Evolutionary conservation across 495 filamentous ascomycete species (phyloP), one percentile per base, ranked within the genome.

Genomic region (Cercophora samala): DNA sequence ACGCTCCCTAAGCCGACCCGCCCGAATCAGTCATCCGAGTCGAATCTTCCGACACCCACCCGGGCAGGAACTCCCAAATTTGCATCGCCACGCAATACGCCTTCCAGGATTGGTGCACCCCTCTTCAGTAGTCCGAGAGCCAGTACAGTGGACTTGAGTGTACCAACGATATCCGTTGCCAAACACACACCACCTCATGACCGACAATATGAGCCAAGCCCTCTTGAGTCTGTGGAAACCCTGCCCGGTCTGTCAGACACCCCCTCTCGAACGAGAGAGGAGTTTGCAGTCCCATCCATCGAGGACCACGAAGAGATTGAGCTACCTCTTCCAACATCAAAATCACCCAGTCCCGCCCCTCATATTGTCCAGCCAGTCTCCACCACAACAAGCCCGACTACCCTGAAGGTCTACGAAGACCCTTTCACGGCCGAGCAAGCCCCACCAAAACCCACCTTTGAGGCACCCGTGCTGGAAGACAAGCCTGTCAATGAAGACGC

Each of bases 331-430:
- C n/a, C 65, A 70, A 32, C 23, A 1, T 64, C 59, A 54, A 58
- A 32, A 69, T 60, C 60, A 67, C 18, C 64, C 53, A 56, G 63
- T 19, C 46, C 52, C 24, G 68, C 66, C 21, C 42, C 32, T 11
- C 60, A 13, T 9, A 25, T 64, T 29, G 63, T 67, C 4, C 73
- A 74, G 46, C 55, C 64, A 22, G 63, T 72, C 21, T 62, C 75
- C 19, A 60, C 73, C 18, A 42, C 64, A 11, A 64, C 67, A 21
- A 83, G 77, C 9, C 75, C 81, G 17, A 66, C 76, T 19, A 67
- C 77, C 3, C 70, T 86, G 13, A 84, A 83, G 66, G 84, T 87
- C 4, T 87, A 86, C 65, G 87, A 90, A 69, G 87, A 88, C 62
- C 87, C 85, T 4, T 83, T 88, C 58, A 82, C 78, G 0, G 81